Base-by-base conservation (phyloP, 163 green algal species). In the Coccomyxa subellipsoidea region DNA sequence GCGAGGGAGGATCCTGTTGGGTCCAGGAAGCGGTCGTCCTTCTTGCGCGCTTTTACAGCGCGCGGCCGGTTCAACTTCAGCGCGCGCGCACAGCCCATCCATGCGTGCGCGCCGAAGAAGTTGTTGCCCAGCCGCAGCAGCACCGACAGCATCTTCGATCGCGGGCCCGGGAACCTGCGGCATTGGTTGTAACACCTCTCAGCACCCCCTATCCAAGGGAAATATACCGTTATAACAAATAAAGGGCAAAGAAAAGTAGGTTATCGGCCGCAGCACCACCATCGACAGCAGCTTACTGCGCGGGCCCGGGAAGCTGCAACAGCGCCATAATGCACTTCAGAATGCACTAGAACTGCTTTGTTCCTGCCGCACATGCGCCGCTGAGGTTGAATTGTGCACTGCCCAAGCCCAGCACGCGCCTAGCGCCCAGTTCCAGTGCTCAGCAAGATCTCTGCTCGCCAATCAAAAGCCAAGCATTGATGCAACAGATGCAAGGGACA, bases 61-160 rank as follows among this genome's bases (percentile, higher is more conserved):
- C 78, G 54, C 35, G 78, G 78, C 37, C 37, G 78, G 78, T 82
- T 77, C 3, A 82, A 54, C 31, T 77, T 77, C 0, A 82, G 54
- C 34, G 34, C 35, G 21, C n/a, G 23, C 23, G 78, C 78, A 4
- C 25, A 34, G 23, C 32, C 27, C 78, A 82, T 82, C 78, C 78
- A 82, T 54, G 78, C 54, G 32, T 59, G 36, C 18, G 78, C 78
- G 78, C 78, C 78, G 29, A 82, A 54, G 66, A 82, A 71, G 78
- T 82, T 82, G 54, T 82, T 82, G 78, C 21, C 35, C 54, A 82
- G 35, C 12, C 78, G 54, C 78, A 82, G 66, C 35, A 36, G 31
- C 21, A 82, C 27, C 10, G 78, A 82, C 25, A 29, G 29, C 54
- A 40, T 6, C 54, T 82, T 82, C 9, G 78, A 54, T 6, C 23